phyloP scores from a whole-genome alignment of 805 yeast species.

The Novakomyces olei region DNA sequence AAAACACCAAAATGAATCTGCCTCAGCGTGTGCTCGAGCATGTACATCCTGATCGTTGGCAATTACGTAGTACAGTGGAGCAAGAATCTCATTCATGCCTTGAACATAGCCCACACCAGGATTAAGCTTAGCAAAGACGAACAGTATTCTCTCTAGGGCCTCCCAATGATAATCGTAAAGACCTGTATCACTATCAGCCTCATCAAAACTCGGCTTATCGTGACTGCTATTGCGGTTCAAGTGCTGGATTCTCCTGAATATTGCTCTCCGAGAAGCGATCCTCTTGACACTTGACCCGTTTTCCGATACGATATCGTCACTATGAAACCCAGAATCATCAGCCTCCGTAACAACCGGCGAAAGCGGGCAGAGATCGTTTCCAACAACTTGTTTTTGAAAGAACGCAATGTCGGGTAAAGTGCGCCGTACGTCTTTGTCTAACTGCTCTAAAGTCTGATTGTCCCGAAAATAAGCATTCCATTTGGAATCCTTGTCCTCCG shows the following conservation, averaged over 20 bases:
- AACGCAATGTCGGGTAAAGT: background rate
- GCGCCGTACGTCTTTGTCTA: slow-evolving; percentile 2
- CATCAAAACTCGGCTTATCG: no score
- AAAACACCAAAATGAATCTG: background rate
- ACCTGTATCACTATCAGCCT: no score
- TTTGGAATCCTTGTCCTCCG: background rate
- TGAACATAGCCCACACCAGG: slow-evolving; percentile 1
- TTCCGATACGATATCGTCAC: no score
- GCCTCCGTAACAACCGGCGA: no score
- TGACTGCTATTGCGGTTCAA: no score
- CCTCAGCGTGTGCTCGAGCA: background rate
- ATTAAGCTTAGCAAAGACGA: slow-evolving; percentile 1
- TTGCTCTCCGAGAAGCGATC: no score
- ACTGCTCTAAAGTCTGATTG: background rate
- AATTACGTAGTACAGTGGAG: slow-evolving; percentile 1
- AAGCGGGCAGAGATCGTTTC: no score
- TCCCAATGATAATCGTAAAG: slow-evolving; percentile 1
- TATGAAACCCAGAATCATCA: no score
- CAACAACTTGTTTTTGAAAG: background rate
- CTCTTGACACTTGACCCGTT: no score
- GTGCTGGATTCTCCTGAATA: no score
- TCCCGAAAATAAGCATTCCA: slow-evolving; percentile 2
- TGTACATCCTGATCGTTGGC: background rate
- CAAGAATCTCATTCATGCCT: slow-evolving; percentile 3
- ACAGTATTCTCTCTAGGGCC: slow-evolving; percentile 1